A percentile compares a stretch with the other conserved stretches of the same genome.
Conservation (phyloP, 192 early-diverging fungal species). For the Coemansia umbellata region DNA sequence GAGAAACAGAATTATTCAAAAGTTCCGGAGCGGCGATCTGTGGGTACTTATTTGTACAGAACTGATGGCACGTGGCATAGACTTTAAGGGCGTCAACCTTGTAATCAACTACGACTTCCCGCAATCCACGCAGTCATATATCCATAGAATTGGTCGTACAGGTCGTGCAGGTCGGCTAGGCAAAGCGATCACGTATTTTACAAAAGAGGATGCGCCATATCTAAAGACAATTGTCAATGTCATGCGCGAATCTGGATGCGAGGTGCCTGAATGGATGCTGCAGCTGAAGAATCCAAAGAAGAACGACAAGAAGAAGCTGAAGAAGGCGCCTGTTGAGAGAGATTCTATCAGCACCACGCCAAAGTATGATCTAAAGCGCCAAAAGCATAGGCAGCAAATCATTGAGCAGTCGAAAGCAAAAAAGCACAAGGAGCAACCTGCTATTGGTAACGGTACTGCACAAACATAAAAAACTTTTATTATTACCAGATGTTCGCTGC, state of each 20-base stretch:
- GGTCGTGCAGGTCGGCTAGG: conserved; percentile 92
- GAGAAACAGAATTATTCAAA: conserved; percentile 84
- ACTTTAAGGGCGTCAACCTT: conserved; percentile 95
- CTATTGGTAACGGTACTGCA: no score
- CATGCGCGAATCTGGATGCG: conserved; percentile 91
- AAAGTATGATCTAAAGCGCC: conserved; percentile 67
- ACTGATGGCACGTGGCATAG: conserved; percentile 96
- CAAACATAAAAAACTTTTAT: no score
- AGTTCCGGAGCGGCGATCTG: conserved; percentile 84
- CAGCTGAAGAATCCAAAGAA: conserved; percentile 64
- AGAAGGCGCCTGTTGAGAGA: conserved; percentile 69
- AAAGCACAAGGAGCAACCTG: conserved; percentile 11
- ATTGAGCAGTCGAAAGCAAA: conserved; percentile 48
- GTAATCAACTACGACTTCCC: conserved; percentile 99
- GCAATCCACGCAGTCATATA: conserved; percentile 85
- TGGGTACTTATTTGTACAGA: conserved; percentile 98
- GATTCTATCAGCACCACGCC: conserved; percentile 73
- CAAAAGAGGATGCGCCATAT: conserved; percentile 85
- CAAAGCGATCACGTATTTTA: conserved; percentile 92
- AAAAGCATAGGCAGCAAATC: conserved; percentile 58
- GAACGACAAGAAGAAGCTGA: conserved; percentile 64
- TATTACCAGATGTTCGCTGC: no score
- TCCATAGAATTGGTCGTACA: conserved; percentile 97
- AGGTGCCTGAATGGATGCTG: conserved; percentile 98
- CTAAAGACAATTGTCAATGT: conserved; percentile 94